A percentile compares a stretch with the other conserved stretches of the same genome.
Conservation (phyloP, 768 basidiomycete genomes). For the Lyophyllum shimeji region DNA sequence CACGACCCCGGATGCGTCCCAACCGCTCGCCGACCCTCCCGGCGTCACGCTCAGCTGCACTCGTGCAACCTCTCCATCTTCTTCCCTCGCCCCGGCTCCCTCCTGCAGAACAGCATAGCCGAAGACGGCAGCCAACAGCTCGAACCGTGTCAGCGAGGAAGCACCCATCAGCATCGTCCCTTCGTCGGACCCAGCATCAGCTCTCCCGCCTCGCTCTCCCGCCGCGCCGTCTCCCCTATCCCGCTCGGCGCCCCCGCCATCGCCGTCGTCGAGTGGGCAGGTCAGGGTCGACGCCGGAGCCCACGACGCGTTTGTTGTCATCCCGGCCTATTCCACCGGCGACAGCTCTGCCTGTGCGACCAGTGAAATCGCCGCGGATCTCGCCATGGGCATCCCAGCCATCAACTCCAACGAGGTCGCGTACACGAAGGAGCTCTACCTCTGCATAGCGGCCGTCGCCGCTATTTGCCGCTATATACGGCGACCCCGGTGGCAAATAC, state of each 20-base stretch:
- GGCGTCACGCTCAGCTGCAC: conserved; percentile 70
- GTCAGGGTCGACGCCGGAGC: no score
- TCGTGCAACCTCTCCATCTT: conserved; percentile 90
- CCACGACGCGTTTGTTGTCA: no score
- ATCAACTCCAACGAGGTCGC: no score
- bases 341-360: no score
- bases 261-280: no score
- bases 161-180: conserved; percentile 45
- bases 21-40: conserved; percentile 14
- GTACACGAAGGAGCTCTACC: no score
- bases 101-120: conserved; percentile 58
- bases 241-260: conserved; percentile 43
- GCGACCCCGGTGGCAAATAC: no score
- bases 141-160: conserved; percentile 39
- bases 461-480: no score
- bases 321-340: no score
- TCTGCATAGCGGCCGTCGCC: no score
- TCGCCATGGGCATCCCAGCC: no score
- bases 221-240: conserved; percentile 24
- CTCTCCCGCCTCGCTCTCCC: conserved; percentile 35
- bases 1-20: conserved; percentile 24
- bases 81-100: conserved; percentile 79
- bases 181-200: conserved; percentile 36
- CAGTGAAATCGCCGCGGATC: no score
- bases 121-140: conserved; percentile 66